Percentiles rank a stretch among this genome's conserved stretches.
phyloP scores from a whole-genome alignment of 352 stramenopile species.

The Aphanomyces euteiches region DNA sequence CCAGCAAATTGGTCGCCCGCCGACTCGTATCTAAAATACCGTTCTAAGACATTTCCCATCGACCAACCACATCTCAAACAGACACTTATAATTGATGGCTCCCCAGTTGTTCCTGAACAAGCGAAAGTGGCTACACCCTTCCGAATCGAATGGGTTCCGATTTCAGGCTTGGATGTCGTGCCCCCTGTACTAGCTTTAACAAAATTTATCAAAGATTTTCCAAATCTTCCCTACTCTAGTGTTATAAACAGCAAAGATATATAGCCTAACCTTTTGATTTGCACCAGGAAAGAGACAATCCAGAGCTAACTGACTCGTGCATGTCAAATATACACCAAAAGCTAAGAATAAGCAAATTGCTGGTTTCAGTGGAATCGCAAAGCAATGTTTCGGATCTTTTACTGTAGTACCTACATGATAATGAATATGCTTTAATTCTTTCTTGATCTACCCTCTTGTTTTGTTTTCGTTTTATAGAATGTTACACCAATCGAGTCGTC shows the following conservation, averaged over 20 bases:
- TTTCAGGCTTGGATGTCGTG: neutral
- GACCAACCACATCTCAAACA: conserved; percentile 26
- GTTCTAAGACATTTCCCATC: conserved; percentile 22
- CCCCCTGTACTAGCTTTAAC: too few species aligned
- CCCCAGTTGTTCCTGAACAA: conserved; percentile 15
- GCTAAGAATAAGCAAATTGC: conserved; percentile 37
- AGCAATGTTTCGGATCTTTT: conserved; percentile 40
- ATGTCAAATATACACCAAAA: conserved; percentile 33
- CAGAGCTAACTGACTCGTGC: neutral
- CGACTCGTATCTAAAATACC: conserved; percentile 24
- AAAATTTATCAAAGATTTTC: neutral
- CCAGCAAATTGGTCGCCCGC: conserved; percentile 18
- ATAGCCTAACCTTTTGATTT: conserved; percentile 21
- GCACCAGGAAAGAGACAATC: conserved; percentile 3
- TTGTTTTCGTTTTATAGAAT: conserved; percentile 43
- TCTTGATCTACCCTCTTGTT: conserved; percentile 33
- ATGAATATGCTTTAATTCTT: too few species aligned
- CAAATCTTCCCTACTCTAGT: too few species aligned
- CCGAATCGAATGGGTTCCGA: conserved; percentile 20
- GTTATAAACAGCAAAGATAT: too few species aligned
- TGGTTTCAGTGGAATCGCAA: conserved; percentile 36
- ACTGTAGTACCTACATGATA: too few species aligned
- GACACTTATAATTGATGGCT: conserved; percentile 22
- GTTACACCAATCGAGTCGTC: conserved; percentile 38
- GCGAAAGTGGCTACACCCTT: conserved; percentile 31